Evolutionary conservation across 2,329 filamentous ascomycete genomes (phyloP).

Genomic region (Fusarium globosum): DNA sequence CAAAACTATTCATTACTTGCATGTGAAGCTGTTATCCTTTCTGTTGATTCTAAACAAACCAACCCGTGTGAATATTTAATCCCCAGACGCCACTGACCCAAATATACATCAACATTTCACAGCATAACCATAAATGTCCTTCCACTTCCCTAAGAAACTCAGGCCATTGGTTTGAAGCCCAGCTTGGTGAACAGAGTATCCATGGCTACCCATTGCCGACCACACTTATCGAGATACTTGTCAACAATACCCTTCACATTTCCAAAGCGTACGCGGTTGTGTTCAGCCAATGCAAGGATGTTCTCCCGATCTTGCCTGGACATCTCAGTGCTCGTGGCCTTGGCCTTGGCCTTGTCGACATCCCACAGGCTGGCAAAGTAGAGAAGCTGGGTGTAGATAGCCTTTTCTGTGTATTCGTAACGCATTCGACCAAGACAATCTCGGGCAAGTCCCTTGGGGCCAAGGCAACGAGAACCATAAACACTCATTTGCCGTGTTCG

Average conservation of each 20-base stretch:
- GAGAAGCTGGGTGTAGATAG: slow-evolving; percentile 92
- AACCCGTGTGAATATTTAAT: background rate
- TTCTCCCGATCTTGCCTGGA: slow-evolving; percentile 69
- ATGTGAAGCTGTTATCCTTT: background rate
- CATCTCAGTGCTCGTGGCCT: slow-evolving; percentile 59
- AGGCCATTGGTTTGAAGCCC: slow-evolving; percentile 59
- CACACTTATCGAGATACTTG: slow-evolving; percentile 87
- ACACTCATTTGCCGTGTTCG: slow-evolving; percentile 93
- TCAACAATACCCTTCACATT: slow-evolving; percentile 83
- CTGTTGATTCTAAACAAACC: slow-evolving; percentile 5
- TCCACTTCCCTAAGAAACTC: background rate
- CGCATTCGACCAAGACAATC: slow-evolving; percentile 90
- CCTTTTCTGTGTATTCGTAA: slow-evolving; percentile 88
- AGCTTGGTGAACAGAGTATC: slow-evolving; percentile 82
- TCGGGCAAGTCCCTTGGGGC: slow-evolving; percentile 83
- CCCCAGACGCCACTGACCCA: slow-evolving; percentile 31
- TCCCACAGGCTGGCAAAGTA: slow-evolving; percentile 90
- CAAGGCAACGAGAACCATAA: slow-evolving; percentile 89
- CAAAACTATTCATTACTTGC: slow-evolving; percentile 3
- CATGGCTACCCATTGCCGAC: slow-evolving; percentile 94
- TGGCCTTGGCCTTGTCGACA: slow-evolving; percentile 79
- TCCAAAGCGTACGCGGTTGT: slow-evolving; percentile 83
- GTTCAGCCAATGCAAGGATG: slow-evolving; percentile 77
- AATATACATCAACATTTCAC: background rate
- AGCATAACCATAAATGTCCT: background rate